Conservation (phyloP, 164 flowering plant species). For the Stephania cephalantha region DNA sequence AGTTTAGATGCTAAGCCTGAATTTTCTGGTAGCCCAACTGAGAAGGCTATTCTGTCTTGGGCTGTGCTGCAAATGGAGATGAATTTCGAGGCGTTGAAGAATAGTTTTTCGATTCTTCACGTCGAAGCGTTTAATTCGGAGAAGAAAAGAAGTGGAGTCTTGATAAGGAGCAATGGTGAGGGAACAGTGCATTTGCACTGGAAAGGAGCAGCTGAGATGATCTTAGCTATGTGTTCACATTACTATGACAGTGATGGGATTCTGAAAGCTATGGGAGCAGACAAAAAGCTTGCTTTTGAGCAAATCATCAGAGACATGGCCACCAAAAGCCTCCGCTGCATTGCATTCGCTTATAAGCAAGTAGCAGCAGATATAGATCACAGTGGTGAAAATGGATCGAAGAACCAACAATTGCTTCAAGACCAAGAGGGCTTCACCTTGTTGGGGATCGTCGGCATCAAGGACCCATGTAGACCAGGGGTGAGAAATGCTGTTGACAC, state of each 20-base stretch:
- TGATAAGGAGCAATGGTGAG: constrained; percentile 22
- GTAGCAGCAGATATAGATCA: constrained; percentile 18
- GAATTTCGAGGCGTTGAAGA: constrained; percentile 25
- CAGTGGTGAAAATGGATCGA: constrained; percentile 13
- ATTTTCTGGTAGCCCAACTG: constrained; percentile 63
- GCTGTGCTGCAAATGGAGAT: constrained; percentile 33
- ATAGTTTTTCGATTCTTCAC: constrained; percentile 19
- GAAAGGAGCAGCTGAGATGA: constrained; percentile 86
- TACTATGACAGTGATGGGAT: constrained; percentile 35
- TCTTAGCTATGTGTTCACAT: constrained; percentile 50
- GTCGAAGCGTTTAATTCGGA: constrained; percentile 42
- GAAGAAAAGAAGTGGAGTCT: constrained; percentile 46
- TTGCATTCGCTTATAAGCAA: constrained; percentile 58
- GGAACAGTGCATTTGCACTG: constrained; percentile 45
- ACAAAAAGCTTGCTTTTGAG: constrained; percentile 24
- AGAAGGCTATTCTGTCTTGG: constrained; percentile 64
- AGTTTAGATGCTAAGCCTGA: constrained; percentile 23
- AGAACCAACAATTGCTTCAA: constrained; percentile 14
- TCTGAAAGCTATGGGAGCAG: constrained; percentile 25
- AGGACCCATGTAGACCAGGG: constrained; percentile 68
- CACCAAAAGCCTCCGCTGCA: constrained; percentile 66
- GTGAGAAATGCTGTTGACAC: constrained; percentile 49
- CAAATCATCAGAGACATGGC: constrained; percentile 64
- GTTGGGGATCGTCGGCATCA: constrained; percentile 60
- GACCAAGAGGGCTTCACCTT: constrained; percentile 41